Percentiles rank a stretch among this genome's conserved stretches.
These are phyloP conservation scores for Rhodotorula diobovata DNA, from an alignment of 768 basidiomycete genomes.

Conservation along the genomic window DNA sequence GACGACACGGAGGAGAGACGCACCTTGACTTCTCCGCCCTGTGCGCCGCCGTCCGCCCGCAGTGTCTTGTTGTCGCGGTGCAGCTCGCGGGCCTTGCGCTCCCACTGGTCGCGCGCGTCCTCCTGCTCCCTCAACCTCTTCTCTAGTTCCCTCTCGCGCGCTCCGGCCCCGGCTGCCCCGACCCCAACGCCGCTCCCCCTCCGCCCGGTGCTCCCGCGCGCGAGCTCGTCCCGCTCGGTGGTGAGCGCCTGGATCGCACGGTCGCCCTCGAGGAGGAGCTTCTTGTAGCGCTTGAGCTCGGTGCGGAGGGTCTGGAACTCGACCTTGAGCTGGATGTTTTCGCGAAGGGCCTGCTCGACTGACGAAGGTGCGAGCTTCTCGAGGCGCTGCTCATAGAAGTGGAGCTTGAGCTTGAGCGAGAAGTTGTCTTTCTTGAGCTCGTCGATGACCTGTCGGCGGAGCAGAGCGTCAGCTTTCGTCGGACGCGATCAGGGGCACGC, in stretches of 20 bases:
- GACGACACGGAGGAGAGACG: not conserved
- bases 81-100: constrained; percentile 37
- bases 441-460: constrained; percentile 70
- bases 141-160: constrained; percentile 17
- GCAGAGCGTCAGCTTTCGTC: not conserved
- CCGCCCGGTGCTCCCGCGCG: not conserved
- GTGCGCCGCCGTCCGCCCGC: constrained; percentile 17
- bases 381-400: constrained; percentile 89
- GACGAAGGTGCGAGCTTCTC: constrained; percentile 71
- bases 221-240: constrained; percentile 28
- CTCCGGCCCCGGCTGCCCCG: not conserved
- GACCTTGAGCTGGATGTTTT: constrained; percentile 62
- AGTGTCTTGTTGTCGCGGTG: constrained; percentile 42
- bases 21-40: constrained; percentile 15
- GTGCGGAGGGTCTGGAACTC: constrained; percentile 44
- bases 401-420: constrained; percentile 88
- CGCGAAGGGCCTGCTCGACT: constrained; percentile 71
- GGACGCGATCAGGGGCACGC: not conserved
- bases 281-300: constrained; percentile 44
- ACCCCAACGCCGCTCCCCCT: not conserved
- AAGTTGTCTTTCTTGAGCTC: constrained; percentile 96
- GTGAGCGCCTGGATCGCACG: constrained; percentile 32
- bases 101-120: constrained; percentile 42
- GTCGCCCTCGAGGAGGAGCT: constrained; percentile 38
- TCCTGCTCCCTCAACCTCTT: constrained; percentile 13